A percentile compares a stretch with the other conserved stretches of the same genome.
phyloP scores from a whole-genome alignment of 2,329 filamentous ascomycete species.

The Fusarium paranaense region DNA sequence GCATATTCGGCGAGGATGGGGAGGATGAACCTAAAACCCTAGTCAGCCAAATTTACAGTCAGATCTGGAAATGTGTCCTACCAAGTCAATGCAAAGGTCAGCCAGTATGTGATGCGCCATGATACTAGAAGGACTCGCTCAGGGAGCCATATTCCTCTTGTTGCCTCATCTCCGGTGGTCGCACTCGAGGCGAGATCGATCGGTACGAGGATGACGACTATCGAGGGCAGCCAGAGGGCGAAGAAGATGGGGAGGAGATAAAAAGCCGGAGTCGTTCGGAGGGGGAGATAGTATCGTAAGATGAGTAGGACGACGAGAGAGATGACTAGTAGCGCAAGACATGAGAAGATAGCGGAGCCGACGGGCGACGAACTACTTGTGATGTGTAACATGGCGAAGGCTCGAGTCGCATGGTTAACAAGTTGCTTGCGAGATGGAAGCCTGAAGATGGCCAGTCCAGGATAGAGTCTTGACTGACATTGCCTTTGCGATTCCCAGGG shows the following conservation, averaged over 20 bases:
- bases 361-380: constrained; percentile 71
- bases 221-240: constrained; percentile 91
- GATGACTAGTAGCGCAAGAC: constrained; percentile 78
- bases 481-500: constrained; percentile 26
- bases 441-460: constrained; percentile 22
- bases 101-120: constrained; percentile 97
- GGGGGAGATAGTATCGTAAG: constrained; percentile 87
- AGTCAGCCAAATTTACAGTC: constrained; percentile 23
- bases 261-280: constrained; percentile 91
- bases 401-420: constrained; percentile 44
- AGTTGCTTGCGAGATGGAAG: constrained; percentile 39
- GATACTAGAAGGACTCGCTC: constrained; percentile 82
- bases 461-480: constrained; percentile 24
- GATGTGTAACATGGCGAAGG: constrained; percentile 62
- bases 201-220: constrained; percentile 90
- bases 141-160: constrained; percentile 88
- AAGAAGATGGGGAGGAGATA: constrained; percentile 94
- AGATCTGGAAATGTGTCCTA: constrained; percentile 53
- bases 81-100: constrained; percentile 96
- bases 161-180: constrained; percentile 75
- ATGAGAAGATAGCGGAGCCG: constrained; percentile 83
- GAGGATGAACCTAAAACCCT: constrained; percentile 78
- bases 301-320: constrained; percentile 84
- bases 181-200: constrained; percentile 94
- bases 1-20: constrained; percentile 94